Evolutionary conservation across 2,329 filamentous ascomycete genomes (phyloP).

Genomic region (Colletotrichum euphorbiae): DNA sequence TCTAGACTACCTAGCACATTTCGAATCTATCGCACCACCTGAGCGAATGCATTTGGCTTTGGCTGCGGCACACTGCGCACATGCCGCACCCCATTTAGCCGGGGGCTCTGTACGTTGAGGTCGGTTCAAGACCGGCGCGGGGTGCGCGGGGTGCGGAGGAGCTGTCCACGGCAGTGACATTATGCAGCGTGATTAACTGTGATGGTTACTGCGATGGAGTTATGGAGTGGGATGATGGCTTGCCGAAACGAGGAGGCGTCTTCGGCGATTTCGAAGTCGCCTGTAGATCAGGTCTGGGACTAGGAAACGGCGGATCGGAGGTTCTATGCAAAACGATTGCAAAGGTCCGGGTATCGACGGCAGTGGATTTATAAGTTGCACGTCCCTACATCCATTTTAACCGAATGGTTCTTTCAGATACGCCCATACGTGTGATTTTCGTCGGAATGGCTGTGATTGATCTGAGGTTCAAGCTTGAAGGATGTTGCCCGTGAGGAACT

Average conservation of each 20-base stretch:
- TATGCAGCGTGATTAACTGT: background rate
- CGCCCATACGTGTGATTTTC: no score
- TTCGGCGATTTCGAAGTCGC: slow-evolving; percentile 5
- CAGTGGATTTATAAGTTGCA: background rate
- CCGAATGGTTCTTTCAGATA: background rate
- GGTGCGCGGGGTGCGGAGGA: background rate
- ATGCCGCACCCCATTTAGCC: slow-evolving; percentile 62
- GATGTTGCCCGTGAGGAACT: no score
- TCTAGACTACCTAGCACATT: slow-evolving; percentile 55
- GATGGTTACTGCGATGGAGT: background rate
- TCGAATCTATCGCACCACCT: slow-evolving; percentile 47
- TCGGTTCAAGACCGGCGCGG: background rate
- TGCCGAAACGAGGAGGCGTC: no score
- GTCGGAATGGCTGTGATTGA: no score
- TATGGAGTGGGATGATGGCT: no score
- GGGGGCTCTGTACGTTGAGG: background rate
- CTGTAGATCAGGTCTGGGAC: slow-evolving; percentile 1
- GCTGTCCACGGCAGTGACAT: slow-evolving; percentile 18
- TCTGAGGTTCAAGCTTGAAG: no score
- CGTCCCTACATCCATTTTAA: background rate
- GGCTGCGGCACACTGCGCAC: slow-evolving; percentile 59
- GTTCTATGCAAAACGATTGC: background rate
- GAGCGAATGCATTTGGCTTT: slow-evolving; percentile 63
- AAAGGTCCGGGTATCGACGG: slow-evolving; percentile 1
- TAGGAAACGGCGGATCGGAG: slow-evolving; percentile 1